Conservation (phyloP, 768 basidiomycete species). For the Leccinum uliginosum region DNA sequence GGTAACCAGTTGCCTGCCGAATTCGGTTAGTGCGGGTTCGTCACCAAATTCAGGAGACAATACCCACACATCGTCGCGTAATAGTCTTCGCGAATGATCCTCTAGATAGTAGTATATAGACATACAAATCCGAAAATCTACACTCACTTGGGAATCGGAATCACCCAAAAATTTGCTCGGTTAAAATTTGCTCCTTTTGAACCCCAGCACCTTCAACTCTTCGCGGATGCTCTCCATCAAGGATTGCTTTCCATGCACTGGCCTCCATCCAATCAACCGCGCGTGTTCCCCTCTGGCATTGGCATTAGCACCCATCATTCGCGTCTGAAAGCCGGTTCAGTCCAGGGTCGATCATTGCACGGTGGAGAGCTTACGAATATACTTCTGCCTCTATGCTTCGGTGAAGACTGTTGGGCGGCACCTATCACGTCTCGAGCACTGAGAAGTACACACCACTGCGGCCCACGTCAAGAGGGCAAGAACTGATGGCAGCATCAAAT, state of each 20-base stretch:
- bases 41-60: constrained; percentile 6
- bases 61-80: neutral
- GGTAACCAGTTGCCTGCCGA: neutral
- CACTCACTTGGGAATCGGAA: neutral
- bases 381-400: constrained; percentile 12
- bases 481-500: constrained; percentile 33
- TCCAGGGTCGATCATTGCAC: neutral
- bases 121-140: neutral
- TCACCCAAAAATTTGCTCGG: neutral
- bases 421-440: constrained; percentile 20
- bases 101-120: neutral
- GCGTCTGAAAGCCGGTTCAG: constrained; percentile 6
- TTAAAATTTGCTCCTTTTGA: neutral
- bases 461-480: constrained; percentile 12
- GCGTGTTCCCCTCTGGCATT: constrained; percentile 19
- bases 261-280: constrained; percentile 20
- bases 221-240: constrained; percentile 39
- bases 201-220: constrained; percentile 32
- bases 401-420: constrained; percentile 41
- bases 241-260: constrained; percentile 33
- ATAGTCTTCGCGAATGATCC: neutral
- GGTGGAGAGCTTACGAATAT: constrained; percentile 14
- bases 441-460: constrained; percentile 50
- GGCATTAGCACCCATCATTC: constrained; percentile 16
- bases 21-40: constrained; percentile 7